phyloP scores from a whole-genome alignment of 768 basidiomycete species.

The Mrakia gelida region DNA sequence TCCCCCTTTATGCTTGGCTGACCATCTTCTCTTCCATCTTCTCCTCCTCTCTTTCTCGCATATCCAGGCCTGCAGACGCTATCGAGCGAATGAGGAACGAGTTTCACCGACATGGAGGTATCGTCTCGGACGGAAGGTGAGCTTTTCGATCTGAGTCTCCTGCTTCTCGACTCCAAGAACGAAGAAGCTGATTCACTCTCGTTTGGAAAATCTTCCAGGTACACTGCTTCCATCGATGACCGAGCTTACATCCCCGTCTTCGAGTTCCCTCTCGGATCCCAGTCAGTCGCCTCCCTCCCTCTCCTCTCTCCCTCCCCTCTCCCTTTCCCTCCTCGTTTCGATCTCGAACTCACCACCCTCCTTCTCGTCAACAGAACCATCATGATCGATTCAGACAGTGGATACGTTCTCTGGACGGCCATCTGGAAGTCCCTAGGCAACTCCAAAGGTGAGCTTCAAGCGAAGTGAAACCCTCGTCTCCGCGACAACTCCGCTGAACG shows the following conservation, averaged over 20 bases:
- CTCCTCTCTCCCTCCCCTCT: too few relatives aligned
- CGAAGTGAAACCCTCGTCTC: constrained; percentile 1
- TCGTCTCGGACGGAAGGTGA: neutral
- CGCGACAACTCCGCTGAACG: neutral
- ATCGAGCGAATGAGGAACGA: neutral
- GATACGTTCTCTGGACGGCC: constrained; percentile 86
- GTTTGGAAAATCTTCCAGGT: constrained; percentile 6
- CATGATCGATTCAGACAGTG: constrained; percentile 93
- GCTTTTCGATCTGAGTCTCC: neutral
- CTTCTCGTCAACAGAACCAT: constrained; percentile 55
- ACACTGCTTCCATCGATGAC: constrained; percentile 32
- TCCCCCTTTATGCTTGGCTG: too few relatives aligned
- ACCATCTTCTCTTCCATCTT: too few relatives aligned
- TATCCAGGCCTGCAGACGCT: neutral
- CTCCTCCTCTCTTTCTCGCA: too few relatives aligned
- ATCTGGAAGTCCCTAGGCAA: constrained; percentile 62
- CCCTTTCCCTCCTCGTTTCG: neutral
- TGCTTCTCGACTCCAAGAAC: neutral
- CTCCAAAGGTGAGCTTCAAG: constrained; percentile 43
- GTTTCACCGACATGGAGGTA: neutral
- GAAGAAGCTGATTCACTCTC: neutral
- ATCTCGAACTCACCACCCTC: neutral
- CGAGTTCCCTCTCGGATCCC: constrained; percentile 81
- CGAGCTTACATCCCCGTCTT: constrained; percentile 62
- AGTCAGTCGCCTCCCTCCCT: constrained; percentile 40